These are phyloP conservation scores for Xylaria sp. DNA, from an alignment of 2,329 filamentous ascomycete genomes.

Conservation along the genomic window DNA sequence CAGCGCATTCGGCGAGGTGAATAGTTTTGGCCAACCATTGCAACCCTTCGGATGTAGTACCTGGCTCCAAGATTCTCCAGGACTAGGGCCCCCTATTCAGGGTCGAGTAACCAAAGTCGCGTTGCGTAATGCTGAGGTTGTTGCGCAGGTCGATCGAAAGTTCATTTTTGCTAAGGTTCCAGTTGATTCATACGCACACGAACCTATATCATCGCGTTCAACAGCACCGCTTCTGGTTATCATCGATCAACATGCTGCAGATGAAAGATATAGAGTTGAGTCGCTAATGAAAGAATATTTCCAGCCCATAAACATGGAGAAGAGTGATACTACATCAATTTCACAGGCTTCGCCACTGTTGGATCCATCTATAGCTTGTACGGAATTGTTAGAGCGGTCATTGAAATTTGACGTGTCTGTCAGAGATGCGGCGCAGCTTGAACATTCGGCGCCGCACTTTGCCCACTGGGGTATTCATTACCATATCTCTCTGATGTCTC, in stretches of 20 bases:
- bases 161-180: conserved; percentile 79
- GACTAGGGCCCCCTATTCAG: conserved; percentile 47
- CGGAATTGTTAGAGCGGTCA: conserved; percentile 60
- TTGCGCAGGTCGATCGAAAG: conserved; percentile 89
- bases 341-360: conserved; percentile 1
- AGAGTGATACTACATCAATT: conserved; percentile 15
- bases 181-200: conserved; percentile 29
- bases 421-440: conserved; percentile 71
- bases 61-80: conserved; percentile 32
- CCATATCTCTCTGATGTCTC: conserved; percentile 52
- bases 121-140: conserved; percentile 70
- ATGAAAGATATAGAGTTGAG: conserved; percentile 87
- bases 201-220: neutral
- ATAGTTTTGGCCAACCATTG: conserved; percentile 39
- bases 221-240: conserved; percentile 68
- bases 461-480: conserved; percentile 79
- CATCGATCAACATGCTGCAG: conserved; percentile 94
- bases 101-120: conserved; percentile 70
- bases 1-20: conserved; percentile 49
- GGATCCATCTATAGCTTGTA: conserved; percentile 42
- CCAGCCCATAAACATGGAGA: conserved; percentile 13
- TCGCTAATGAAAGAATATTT: conserved; percentile 70
- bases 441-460: conserved; percentile 67
- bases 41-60: conserved; percentile 30
- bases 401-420: conserved; percentile 73